Evolutionary conservation across 345 rosid genomes (phyloP).

Genomic region (Noccaea bulbosa): DNA sequence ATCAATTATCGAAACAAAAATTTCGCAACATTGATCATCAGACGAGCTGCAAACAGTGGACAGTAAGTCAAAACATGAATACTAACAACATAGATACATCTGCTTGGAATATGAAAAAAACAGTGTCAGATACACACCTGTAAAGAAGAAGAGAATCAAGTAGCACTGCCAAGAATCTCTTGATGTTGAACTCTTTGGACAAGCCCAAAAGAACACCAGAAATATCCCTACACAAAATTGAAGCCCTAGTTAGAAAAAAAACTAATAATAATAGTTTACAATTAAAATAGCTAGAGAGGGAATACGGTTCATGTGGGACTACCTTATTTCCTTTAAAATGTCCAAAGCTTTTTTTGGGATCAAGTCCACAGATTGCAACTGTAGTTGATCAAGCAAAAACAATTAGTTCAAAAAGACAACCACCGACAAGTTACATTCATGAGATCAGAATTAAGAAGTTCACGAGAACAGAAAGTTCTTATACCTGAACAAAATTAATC

Average conservation of each 20-base stretch:
- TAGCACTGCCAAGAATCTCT: conserved; percentile 68
- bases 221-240: conserved; percentile 58
- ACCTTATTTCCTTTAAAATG: conserved; percentile 75
- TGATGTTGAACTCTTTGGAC: conserved; percentile 74
- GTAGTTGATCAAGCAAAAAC: conserved; percentile 39
- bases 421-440: conserved; percentile 12
- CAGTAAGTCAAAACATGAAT: conserved; percentile 28
- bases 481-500: conserved; percentile 88
- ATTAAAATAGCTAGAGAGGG: conserved; percentile 12
- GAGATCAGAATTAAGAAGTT: conserved; percentile 2
- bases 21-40: conserved; percentile 57
- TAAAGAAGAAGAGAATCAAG: conserved; percentile 64
- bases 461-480: conserved; percentile 12
- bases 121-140: conserved; percentile 56
- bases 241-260: conserved; percentile 21
- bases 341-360: conserved; percentile 79
- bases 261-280: background rate
- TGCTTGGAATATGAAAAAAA: background rate
- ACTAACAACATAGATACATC: conserved; percentile 12
- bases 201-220: conserved; percentile 63
- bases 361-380: conserved; percentile 67
- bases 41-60: conserved; percentile 60
- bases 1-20: conserved; percentile 66
- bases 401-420: conserved; percentile 32
- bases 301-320: conserved; percentile 12